Evolutionary conservation across 305 asterid genomes (phyloP).

Genomic region (Petunia hybrid): DNA sequence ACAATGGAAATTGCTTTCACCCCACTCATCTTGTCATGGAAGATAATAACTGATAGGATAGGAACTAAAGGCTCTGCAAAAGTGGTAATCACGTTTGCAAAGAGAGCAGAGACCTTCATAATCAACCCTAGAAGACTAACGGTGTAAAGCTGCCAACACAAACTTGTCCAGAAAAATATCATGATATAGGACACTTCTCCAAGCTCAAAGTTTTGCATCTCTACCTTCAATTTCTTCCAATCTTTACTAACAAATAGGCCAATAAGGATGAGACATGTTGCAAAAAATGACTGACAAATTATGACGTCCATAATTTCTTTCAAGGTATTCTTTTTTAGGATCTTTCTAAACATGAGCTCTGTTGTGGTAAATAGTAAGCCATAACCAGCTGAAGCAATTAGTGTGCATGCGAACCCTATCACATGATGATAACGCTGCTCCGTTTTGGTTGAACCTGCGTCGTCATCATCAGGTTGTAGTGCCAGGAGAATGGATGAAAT

Average conservation of each 20-base stretch:
- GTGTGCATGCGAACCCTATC: slow-evolving; percentile 45
- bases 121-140: slow-evolving; percentile 46
- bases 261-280: slow-evolving; percentile 36
- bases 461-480: slow-evolving; percentile 35
- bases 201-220: slow-evolving; percentile 40
- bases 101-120: slow-evolving; percentile 43
- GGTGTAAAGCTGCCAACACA: slow-evolving; percentile 50
- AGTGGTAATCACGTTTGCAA: slow-evolving; percentile 46
- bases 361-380: slow-evolving; percentile 36
- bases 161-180: slow-evolving; percentile 40
- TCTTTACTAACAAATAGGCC: slow-evolving; percentile 48
- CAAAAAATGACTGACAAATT: slow-evolving; percentile 42
- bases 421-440: slow-evolving; percentile 19
- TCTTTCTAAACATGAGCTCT: slow-evolving; percentile 38
- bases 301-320: slow-evolving; percentile 38
- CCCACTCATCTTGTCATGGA: slow-evolving; percentile 46
- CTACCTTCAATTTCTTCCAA: slow-evolving; percentile 44
- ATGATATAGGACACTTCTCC: slow-evolving; percentile 38
- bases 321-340: slow-evolving; percentile 27
- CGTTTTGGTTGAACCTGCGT: not conserved
- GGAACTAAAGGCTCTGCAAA: slow-evolving; percentile 44
- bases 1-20: slow-evolving; percentile 45
- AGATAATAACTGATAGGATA: slow-evolving; percentile 41
- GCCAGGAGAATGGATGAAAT: slow-evolving; percentile 46
- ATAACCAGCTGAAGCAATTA: slow-evolving; percentile 43